Evolutionary conservation across 768 basidiomycete genomes (phyloP).

Genomic region (Hysterangium stoloniferum): DNA sequence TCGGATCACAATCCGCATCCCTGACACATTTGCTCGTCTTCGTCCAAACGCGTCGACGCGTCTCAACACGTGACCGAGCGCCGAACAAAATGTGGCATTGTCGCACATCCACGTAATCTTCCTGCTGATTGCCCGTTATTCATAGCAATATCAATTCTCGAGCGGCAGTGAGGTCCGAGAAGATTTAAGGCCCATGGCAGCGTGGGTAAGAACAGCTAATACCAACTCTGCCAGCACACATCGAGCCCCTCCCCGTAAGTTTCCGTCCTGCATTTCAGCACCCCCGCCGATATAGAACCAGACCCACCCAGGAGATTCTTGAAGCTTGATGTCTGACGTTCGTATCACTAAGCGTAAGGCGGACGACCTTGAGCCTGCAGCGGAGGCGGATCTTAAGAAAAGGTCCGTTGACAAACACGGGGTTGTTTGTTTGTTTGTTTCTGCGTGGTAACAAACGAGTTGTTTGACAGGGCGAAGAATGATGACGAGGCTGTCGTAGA

Average conservation of each 20-base stretch:
- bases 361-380: neutral
- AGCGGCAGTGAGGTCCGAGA: too few species aligned
- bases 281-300: too few species aligned
- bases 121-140: too few species aligned
- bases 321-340: slow-evolving; percentile 1
- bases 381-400: neutral
- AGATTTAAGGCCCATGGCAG: neutral
- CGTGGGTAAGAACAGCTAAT: neutral
- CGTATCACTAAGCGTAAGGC: slow-evolving; percentile 1
- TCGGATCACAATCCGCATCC: too few species aligned
- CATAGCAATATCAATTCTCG: too few species aligned
- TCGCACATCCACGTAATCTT: too few species aligned
- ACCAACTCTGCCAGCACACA: neutral
- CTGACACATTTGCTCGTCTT: too few species aligned
- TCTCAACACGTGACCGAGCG: too few species aligned
- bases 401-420: neutral
- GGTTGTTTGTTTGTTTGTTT: neutral
- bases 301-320: neutral
- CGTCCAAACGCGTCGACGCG: too few species aligned
- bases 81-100: too few species aligned
- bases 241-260: neutral
- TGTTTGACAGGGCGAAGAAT: slow-evolving; percentile 19
- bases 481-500: slow-evolving; percentile 20
- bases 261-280: too few species aligned
- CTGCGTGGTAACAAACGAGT: neutral